Conservation (phyloP, 345 rosid genomes). For the Populus simonii region DNA sequence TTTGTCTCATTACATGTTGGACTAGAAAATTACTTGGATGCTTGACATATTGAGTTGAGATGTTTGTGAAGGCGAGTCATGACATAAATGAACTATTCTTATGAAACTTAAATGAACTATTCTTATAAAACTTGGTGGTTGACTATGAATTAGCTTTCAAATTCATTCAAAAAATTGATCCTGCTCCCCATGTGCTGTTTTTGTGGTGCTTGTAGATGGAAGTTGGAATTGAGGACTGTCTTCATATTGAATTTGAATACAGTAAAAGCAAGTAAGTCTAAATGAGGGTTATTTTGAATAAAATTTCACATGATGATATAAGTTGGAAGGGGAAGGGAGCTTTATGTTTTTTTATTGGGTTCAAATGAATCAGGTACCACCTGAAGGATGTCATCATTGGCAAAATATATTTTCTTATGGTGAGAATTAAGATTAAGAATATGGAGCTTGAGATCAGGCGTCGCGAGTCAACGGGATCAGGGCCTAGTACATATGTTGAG, state of each 20-base stretch:
- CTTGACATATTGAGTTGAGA: neutral
- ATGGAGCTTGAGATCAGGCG: constrained; percentile 99
- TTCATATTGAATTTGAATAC: constrained; percentile 97
- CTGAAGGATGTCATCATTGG: constrained; percentile 94
- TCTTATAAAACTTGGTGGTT: neutral
- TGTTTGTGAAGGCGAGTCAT: neutral
- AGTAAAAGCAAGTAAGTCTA: constrained; percentile 92
- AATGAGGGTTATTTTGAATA: neutral
- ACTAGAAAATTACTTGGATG: neutral
- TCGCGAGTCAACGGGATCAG: constrained; percentile 94
- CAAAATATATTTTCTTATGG: constrained; percentile 94
- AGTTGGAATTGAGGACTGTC: constrained; percentile 96
- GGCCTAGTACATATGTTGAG: constrained; percentile 93
- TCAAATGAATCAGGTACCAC: constrained; percentile 61
- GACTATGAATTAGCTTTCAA: neutral
- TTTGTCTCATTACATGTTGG: neutral
- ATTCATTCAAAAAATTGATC: neutral
- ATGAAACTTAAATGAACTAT: too few relatives aligned
- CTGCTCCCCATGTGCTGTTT: neutral
- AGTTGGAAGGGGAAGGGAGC: neutral
- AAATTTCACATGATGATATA: neutral
- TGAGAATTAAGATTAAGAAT: constrained; percentile 95
- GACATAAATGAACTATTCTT: neutral
- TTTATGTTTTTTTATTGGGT: neutral
- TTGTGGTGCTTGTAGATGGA: constrained; percentile 64